Conservation (phyloP, 495 filamentous ascomycete genomes). For the Aspergillus bridgeri region DNA sequence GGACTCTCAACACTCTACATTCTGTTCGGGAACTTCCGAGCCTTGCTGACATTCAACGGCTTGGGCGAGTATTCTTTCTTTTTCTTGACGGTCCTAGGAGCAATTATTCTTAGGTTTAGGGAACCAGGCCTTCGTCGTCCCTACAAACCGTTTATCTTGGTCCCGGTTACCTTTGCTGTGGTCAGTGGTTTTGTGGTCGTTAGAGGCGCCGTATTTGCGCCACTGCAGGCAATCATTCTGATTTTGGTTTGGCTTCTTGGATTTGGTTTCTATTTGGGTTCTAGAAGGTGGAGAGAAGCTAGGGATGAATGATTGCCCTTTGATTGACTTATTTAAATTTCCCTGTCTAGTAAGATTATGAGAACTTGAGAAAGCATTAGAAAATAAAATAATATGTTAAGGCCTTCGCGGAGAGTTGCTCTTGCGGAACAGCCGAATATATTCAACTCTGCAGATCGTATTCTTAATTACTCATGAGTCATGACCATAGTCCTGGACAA, state of each 20-base stretch:
- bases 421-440: no score
- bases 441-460: no score
- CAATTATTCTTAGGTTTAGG: conserved; percentile 15
- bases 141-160: conserved; percentile 15
- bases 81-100: conserved; percentile 19
- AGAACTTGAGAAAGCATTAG: no score
- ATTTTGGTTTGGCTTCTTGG: conserved; percentile 16
- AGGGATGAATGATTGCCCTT: no score
- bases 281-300: no score
- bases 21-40: conserved; percentile 20
- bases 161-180: conserved; percentile 12
- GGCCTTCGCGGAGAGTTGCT: no score
- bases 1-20: conserved; percentile 12
- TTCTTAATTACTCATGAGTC: no score
- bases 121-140: conserved; percentile 16
- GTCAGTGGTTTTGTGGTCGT: conserved; percentile 20
- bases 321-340: no score
- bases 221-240: conserved; percentile 12
- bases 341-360: no score
- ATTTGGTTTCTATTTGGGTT: no score
- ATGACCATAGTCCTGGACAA: no score
- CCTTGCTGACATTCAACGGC: conserved; percentile 20
- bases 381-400: no score
- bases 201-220: conserved; percentile 16
- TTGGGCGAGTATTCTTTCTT: conserved; percentile 21